Conservation (phyloP, 2,329 filamentous ascomycete species). For the Xylaria digitata region DNA sequence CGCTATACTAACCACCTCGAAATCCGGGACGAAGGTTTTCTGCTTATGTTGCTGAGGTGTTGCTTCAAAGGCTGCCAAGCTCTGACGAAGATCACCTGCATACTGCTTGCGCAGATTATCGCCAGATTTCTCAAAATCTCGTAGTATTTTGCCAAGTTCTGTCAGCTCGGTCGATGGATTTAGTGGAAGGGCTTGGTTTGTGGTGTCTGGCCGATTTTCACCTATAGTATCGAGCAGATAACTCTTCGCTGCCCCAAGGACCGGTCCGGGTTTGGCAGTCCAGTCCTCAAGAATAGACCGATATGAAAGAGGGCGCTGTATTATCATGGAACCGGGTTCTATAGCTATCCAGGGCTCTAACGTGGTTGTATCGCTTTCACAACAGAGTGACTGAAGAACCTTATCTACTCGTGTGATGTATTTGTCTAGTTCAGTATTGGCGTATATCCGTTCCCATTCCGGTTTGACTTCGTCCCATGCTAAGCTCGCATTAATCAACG, state of each 20-base stretch:
- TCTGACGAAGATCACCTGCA: slow-evolving; percentile 44
- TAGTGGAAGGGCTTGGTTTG: neutral
- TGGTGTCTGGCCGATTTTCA: neutral
- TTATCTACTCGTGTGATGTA: slow-evolving; percentile 22
- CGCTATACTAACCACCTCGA: neutral
- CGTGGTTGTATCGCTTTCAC: neutral
- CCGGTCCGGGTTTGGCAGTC: slow-evolving; percentile 2
- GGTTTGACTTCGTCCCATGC: slow-evolving; percentile 22
- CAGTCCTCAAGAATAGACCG: slow-evolving; percentile 14
- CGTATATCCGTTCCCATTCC: slow-evolving; percentile 24
- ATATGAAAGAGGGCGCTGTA: neutral
- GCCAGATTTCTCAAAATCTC: slow-evolving; percentile 44
- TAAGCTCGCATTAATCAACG: neutral
- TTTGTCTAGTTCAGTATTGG: slow-evolving; percentile 12
- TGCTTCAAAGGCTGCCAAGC: slow-evolving; percentile 34
- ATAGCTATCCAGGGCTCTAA: neutral
- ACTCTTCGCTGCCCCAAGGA: neutral
- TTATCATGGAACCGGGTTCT: neutral
- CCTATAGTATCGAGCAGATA: neutral
- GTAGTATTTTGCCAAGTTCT: slow-evolving; percentile 51
- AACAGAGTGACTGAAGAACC: neutral
- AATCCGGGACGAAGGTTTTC: neutral
- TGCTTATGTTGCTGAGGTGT: neutral
- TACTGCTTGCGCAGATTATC: slow-evolving; percentile 54
- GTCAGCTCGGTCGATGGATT: slow-evolving; percentile 11